phyloP scores from a whole-genome alignment of 257 asterid species.

The Solanum chilense region DNA sequence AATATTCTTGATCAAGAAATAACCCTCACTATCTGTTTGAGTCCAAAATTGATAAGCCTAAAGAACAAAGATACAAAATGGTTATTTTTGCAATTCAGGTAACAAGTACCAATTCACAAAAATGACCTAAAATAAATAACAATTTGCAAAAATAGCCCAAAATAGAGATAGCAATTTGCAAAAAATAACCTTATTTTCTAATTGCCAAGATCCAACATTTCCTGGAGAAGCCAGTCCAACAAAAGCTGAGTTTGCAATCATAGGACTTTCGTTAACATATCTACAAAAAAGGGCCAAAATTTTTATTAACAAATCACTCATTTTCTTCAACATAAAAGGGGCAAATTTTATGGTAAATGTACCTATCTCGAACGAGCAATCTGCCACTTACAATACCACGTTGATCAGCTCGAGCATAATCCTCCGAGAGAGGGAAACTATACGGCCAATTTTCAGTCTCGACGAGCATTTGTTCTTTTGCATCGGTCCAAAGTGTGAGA shows the following conservation, averaged over 20 bases:
- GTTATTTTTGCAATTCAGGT: too few relatives aligned
- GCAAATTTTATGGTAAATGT: neutral
- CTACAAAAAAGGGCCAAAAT: neutral
- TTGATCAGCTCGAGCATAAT: constrained; percentile 28
- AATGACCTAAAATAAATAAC: neutral
- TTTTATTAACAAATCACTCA: too few relatives aligned
- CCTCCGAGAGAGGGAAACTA: constrained; percentile 48
- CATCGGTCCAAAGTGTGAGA: constrained; percentile 57
- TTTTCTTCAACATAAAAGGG: neutral
- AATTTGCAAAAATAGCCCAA: neutral
- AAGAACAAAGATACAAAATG: neutral
- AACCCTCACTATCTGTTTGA: constrained; percentile 36
- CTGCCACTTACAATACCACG: constrained; percentile 60
- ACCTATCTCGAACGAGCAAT: constrained; percentile 57
- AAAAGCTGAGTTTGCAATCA: constrained; percentile 47
- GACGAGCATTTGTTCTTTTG: constrained; percentile 58
- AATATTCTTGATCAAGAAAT: constrained; percentile 37
- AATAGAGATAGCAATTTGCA: neutral
- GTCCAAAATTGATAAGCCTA: constrained; percentile 93
- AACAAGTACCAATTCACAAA: neutral
- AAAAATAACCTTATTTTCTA: constrained; percentile 49
- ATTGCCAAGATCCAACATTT: constrained; percentile 86
- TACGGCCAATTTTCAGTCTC: constrained; percentile 79
- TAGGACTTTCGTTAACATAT: constrained; percentile 26
- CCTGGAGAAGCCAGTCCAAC: constrained; percentile 75